Conservation (phyloP, 2,329 filamentous ascomycete genomes). For the Helotiales sp. region DNA sequence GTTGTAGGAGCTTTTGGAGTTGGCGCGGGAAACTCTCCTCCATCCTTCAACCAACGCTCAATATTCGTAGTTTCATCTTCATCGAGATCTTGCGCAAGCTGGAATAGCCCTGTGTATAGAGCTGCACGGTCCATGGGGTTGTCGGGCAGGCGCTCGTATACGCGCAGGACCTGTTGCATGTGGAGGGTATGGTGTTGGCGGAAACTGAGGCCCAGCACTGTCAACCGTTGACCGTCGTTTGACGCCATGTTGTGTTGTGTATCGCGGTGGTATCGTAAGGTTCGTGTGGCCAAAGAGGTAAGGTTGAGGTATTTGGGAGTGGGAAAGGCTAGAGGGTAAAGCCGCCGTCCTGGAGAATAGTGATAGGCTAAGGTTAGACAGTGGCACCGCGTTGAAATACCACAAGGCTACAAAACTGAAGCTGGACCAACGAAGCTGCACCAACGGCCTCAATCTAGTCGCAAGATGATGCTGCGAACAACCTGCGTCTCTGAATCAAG, state of each 20-base stretch:
- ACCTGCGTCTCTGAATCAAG: too few relatives aligned
- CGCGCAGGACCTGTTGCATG: conserved; percentile 26
- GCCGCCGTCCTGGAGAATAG: too few relatives aligned
- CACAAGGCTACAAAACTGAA: too few relatives aligned
- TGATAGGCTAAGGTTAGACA: too few relatives aligned
- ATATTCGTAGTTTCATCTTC: conserved; percentile 14
- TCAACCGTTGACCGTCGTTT: conserved; percentile 16
- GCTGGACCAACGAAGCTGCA: too few relatives aligned
- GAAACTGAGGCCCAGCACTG: conserved; percentile 26
- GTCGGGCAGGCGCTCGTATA: conserved; percentile 15
- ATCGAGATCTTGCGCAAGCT: conserved; percentile 15
- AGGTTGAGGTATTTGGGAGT: too few relatives aligned
- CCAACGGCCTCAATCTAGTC: too few relatives aligned
- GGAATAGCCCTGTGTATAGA: conserved; percentile 14
- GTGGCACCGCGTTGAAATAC: too few relatives aligned
- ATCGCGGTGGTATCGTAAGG: too few relatives aligned
- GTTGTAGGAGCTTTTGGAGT: neutral
- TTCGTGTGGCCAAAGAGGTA: too few relatives aligned
- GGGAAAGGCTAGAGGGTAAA: too few relatives aligned
- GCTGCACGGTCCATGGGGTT: conserved; percentile 10
- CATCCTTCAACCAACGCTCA: conserved; percentile 20
- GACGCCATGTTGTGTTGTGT: conserved; percentile 18
- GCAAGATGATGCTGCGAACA: too few relatives aligned
- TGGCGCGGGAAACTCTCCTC: conserved; percentile 18
- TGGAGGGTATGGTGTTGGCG: conserved; percentile 22